Percentiles rank a stretch among this genome's conserved stretches.
These are phyloP conservation scores for Orbilia javanica DNA, from an alignment of 2,329 filamentous ascomycete genomes.

Conservation along the genomic window DNA sequence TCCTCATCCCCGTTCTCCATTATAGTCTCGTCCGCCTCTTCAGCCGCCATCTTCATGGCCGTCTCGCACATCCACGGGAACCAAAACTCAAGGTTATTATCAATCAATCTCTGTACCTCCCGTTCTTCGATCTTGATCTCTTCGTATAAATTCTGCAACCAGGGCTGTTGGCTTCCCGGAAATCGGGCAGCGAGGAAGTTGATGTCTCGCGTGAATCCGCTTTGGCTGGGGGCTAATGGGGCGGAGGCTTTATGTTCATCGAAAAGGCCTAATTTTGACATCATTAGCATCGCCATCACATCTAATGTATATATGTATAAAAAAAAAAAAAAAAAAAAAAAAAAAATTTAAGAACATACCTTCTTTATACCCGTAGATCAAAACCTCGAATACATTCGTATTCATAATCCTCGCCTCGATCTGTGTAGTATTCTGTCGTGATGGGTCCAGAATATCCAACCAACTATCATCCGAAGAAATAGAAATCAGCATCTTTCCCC, in stretches of 20 bases:
- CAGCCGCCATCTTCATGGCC: constrained; percentile 49
- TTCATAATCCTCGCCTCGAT: constrained; percentile 73
- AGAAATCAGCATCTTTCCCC: constrained; percentile 12
- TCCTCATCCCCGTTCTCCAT: constrained; percentile 60
- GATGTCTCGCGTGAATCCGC: constrained; percentile 6
- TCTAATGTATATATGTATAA: not conserved
- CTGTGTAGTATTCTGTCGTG: constrained; percentile 77
- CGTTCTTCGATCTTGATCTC: constrained; percentile 45
- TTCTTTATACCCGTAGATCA: constrained; percentile 74
- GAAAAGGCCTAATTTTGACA: constrained; percentile 39
- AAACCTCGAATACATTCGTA: constrained; percentile 78
- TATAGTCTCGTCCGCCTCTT: constrained; percentile 34
- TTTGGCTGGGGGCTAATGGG: constrained; percentile 26
- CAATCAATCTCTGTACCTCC: constrained; percentile 32
- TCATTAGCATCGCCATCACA: too few species aligned
- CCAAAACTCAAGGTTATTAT: constrained; percentile 57
- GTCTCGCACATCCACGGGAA: constrained; percentile 58
- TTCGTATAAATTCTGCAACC: constrained; percentile 41
- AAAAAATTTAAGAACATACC: constrained; percentile 69
- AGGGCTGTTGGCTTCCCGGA: constrained; percentile 20
- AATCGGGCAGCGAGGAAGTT: constrained; percentile 42
- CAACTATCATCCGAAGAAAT: constrained; percentile 69
- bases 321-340: not conserved
- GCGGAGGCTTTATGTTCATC: constrained; percentile 53
- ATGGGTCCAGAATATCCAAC: constrained; percentile 81